Evolutionary conservation across 1,284 basidiomycete species (phyloP).

Genomic region (Taiwanofungus camphoratus): DNA sequence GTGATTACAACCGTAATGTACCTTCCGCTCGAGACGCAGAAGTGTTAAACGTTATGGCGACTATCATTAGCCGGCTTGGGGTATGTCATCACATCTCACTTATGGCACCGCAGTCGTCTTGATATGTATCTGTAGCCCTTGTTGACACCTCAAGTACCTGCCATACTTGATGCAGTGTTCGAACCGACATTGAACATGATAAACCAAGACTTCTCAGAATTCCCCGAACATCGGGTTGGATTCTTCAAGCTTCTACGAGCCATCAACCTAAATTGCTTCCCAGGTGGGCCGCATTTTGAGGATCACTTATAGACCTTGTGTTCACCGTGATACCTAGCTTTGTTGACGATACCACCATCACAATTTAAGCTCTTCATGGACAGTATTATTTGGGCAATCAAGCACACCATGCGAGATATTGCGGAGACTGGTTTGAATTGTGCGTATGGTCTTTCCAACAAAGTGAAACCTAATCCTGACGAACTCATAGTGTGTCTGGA

Average conservation of each 20-base stretch:
- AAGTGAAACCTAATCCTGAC: constrained; percentile 12
- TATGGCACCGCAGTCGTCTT: not conserved
- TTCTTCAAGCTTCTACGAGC: constrained; percentile 96
- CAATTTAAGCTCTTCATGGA: constrained; percentile 99
- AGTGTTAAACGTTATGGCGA: constrained; percentile 96
- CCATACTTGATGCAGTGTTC: constrained; percentile 95
- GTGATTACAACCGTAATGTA: constrained; percentile 95
- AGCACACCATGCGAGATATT: constrained; percentile 99
- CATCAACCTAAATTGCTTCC: constrained; percentile 95
- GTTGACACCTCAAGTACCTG: constrained; percentile 92
- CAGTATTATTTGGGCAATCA: constrained; percentile 98
- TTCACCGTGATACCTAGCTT: constrained; percentile 43
- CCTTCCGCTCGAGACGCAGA: constrained; percentile 94
- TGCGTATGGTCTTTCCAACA: constrained; percentile 34
- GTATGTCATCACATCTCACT: constrained; percentile 40
- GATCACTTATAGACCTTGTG: not conserved
- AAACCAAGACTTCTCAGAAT: constrained; percentile 98
- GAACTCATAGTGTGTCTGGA: constrained; percentile 76
- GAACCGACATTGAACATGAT: constrained; percentile 99
- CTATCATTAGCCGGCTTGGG: constrained; percentile 86
- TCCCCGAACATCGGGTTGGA: constrained; percentile 94
- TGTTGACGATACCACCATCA: constrained; percentile 81
- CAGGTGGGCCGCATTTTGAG: constrained; percentile 46
- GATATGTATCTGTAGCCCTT: constrained; percentile 44
- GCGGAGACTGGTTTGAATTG: constrained; percentile 90